Conservation (phyloP, 257 asterid species). For the Solanum sparsipilum region DNA sequence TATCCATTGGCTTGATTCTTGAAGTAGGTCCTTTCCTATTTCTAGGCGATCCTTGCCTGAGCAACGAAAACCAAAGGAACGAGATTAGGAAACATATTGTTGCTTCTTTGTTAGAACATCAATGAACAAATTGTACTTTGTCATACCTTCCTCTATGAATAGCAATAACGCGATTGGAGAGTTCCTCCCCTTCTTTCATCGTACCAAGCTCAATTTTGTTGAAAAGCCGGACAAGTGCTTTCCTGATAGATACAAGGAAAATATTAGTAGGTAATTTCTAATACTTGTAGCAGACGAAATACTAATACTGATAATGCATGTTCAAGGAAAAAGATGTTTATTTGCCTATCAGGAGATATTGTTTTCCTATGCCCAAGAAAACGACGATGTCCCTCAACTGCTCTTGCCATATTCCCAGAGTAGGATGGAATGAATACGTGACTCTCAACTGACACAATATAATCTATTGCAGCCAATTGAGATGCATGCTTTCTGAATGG, state of each 20-base stretch:
- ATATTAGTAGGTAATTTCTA: background rate
- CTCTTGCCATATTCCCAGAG: slow-evolving; percentile 92
- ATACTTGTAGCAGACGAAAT: background rate
- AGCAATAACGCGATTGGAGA: slow-evolving; percentile 44
- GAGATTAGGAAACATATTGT: background rate
- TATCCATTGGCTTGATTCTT: slow-evolving; percentile 70
- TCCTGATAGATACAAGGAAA: slow-evolving; percentile 28
- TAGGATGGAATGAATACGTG: slow-evolving; percentile 85
- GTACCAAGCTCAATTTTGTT: slow-evolving; percentile 62
- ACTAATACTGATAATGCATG: background rate
- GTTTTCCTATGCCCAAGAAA: slow-evolving; percentile 84
- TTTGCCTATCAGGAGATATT: slow-evolving; percentile 73
- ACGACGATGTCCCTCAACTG: slow-evolving; percentile 98
- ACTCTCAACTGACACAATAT: slow-evolving; percentile 87
- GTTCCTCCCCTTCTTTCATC: slow-evolving; percentile 52
- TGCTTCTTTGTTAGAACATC: no score
- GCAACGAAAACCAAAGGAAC: background rate
- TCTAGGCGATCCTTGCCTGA: slow-evolving; percentile 93
- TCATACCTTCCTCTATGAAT: slow-evolving; percentile 62
- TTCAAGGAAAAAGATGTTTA: background rate
- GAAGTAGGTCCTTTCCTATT: slow-evolving; percentile 82
- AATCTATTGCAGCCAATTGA: slow-evolving; percentile 93
- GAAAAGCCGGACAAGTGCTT: slow-evolving; percentile 70
- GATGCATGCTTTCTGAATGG: slow-evolving; percentile 82
- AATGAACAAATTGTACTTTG: background rate